Evolutionary conservation across 176 grass and related monocot genomes (phyloP), one percentile per base, ranked within the genome.

Genomic region (Alopecurus myosuroides): DNA sequence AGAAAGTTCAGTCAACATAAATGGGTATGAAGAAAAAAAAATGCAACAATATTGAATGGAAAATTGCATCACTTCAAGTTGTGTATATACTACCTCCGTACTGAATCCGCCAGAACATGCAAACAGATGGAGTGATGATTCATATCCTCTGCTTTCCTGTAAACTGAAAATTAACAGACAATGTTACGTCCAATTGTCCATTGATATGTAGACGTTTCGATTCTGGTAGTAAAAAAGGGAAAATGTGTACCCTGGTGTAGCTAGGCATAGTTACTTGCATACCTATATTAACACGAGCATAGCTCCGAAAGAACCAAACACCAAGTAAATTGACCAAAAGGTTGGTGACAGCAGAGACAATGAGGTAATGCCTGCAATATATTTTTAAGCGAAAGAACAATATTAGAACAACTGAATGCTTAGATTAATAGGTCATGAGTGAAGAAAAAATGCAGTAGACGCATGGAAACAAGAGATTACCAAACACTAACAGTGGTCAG

Each of bases 61-160:
- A 60, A 77, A 28, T 85, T 62, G 34, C 34, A 68, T 69, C 67
- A 72, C 4, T 9, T 31, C 31, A 74, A 22, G 11, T 17, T 29
- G 80, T 5, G 44, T 37, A 71, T 68, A 26, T 76, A 61, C 22
- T 90, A 98, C 96, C 96, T 98, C 48, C 96, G 81, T 61, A 95
- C 89, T 67, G 97, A 98, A 89, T 98, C 97, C 52, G 97, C 89
- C 72, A 98, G 71, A 77, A 98, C 97, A 87, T 98, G 97, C 57
- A 98, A 85, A 78, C 93, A 98, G 35, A 98, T 88, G 12, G 93
- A 96, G 74, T 98, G 97, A 76, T 94, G 92, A 81, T 98, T 98
- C 97, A 98, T 96, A 90, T 98, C 97, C 86, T 96, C 97, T 25
- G 97, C 85, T 61, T 95, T 98, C 85, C 93, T 88, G 85, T 98